Evolutionary conservation across 495 filamentous ascomycete species (phyloP).

Genomic region (Bryoglossum gracile): DNA sequence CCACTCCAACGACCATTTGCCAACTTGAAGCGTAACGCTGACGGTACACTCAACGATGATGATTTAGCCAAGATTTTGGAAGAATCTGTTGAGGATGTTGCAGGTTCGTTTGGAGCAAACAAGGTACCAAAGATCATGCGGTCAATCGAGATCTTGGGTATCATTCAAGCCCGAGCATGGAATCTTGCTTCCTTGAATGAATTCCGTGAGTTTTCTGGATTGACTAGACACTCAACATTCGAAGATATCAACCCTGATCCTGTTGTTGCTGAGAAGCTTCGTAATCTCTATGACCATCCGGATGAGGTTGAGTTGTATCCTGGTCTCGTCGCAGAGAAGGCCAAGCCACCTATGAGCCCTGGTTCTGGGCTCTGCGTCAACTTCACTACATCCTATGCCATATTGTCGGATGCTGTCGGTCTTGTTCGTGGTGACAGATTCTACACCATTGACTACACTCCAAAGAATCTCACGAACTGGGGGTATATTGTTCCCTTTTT

Average conservation of each 20-base stretch:
- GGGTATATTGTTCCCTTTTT: slow-evolving; percentile 31
- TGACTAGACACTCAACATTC: slow-evolving; percentile 69
- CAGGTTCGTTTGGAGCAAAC: slow-evolving; percentile 60
- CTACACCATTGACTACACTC: slow-evolving; percentile 69
- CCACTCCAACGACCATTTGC: slow-evolving; percentile 59
- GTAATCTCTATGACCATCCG: slow-evolving; percentile 68
- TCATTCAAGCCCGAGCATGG: slow-evolving; percentile 78
- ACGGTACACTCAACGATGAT: slow-evolving; percentile 59
- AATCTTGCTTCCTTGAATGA: slow-evolving; percentile 80
- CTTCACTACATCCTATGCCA: slow-evolving; percentile 74
- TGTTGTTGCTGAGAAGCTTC: slow-evolving; percentile 62
- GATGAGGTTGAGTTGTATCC: slow-evolving; percentile 80
- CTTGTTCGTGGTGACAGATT: slow-evolving; percentile 84
- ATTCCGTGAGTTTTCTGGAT: slow-evolving; percentile 72
- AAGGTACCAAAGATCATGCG: slow-evolving; percentile 68
- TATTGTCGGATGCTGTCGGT: slow-evolving; percentile 78
- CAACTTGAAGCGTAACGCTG: slow-evolving; percentile 47
- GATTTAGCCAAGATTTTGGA: slow-evolving; percentile 61
- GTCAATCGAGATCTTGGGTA: slow-evolving; percentile 76
- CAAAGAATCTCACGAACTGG: slow-evolving; percentile 77
- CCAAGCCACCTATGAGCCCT: slow-evolving; percentile 64
- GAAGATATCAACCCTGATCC: slow-evolving; percentile 80
- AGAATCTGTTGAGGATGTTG: slow-evolving; percentile 56
- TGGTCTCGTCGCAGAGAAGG: slow-evolving; percentile 73
- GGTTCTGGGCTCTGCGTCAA: slow-evolving; percentile 76